Percentiles rank a stretch among this genome's conserved stretches.
These are phyloP conservation scores for Erysimum cheiri DNA, from an alignment of 441 rosid species.

Conservation along the genomic window DNA sequence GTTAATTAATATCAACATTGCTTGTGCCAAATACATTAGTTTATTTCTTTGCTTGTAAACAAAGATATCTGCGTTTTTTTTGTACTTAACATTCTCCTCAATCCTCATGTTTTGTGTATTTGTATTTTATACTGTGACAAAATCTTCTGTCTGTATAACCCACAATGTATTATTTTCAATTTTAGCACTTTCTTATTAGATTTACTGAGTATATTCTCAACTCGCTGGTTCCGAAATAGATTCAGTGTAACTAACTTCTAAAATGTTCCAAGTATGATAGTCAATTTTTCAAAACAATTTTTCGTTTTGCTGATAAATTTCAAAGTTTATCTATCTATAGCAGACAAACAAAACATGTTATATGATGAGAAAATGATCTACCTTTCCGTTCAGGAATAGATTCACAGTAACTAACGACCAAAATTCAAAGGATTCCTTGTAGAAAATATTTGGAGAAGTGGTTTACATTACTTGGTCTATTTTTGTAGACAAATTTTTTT, in stretches of 20 bases:
- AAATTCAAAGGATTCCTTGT: not conserved
- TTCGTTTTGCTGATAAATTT: not conserved
- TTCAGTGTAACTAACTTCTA: not conserved
- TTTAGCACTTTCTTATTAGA: not conserved
- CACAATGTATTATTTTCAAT: not conserved
- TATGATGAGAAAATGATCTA: not conserved
- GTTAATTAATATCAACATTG: conserved; percentile 9
- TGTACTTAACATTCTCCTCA: not conserved
- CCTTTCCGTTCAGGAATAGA: not conserved
- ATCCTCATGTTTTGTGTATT: conserved; percentile 29
- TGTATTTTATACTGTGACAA: conserved; percentile 16
- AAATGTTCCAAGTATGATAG: not conserved
- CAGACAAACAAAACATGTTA: not conserved
- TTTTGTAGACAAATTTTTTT: not conserved
- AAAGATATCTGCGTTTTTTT: conserved; percentile 4
- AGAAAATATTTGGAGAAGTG: not conserved
- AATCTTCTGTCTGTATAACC: not conserved
- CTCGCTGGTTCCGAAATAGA: not conserved
- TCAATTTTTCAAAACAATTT: not conserved
- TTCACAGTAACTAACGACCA: not conserved
- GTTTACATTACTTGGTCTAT: not conserved
- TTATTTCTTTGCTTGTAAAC: conserved; percentile 4
- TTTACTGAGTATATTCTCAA: not conserved
- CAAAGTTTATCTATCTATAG: not conserved
- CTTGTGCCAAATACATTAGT: conserved; percentile 8